Evolutionary conservation across 179 eudicot genomes (phyloP).

Genomic region (Beta corolliflora): DNA sequence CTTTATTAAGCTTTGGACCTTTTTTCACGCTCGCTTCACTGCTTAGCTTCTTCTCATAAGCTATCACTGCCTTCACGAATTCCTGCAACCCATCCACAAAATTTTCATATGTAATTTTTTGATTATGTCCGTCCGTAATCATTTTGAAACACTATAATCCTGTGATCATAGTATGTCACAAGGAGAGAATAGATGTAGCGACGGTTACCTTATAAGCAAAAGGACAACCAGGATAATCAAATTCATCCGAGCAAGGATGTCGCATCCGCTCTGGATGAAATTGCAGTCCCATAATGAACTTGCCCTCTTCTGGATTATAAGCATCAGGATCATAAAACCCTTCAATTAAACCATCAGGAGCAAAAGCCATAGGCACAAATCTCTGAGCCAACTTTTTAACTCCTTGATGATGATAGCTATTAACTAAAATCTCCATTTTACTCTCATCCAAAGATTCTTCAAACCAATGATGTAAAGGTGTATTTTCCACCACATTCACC

Average conservation of each 20-base stretch:
- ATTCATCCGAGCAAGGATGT: conserved; percentile 51
- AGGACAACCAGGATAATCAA: conserved; percentile 92
- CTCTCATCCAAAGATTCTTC: conserved; percentile 54
- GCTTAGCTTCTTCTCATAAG: conserved; percentile 41
- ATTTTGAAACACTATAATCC: too few relatives aligned
- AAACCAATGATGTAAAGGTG: conserved; percentile 82
- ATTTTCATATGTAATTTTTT: too few relatives aligned
- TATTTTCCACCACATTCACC: conserved; percentile 59
- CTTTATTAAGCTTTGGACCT: conserved; percentile 42
- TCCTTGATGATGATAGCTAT: conserved; percentile 96
- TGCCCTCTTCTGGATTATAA: conserved; percentile 86
- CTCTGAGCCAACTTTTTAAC: conserved; percentile 78
- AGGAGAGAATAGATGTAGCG: neutral
- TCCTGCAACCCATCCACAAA: conserved; percentile 31
- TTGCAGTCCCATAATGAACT: conserved; percentile 91
- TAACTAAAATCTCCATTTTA: conserved; percentile 68
- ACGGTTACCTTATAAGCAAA: conserved; percentile 69
- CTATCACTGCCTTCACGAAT: conserved; percentile 54
- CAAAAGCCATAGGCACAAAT: conserved; percentile 85
- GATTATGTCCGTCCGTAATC: too few relatives aligned
- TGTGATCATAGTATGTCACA: neutral
- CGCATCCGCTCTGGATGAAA: conserved; percentile 98
- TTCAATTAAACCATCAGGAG: conserved; percentile 84
- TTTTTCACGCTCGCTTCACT: conserved; percentile 21
- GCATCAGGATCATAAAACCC: conserved; percentile 92